Evolutionary conservation across 129 eudicot genomes (phyloP).

Genomic region (Artemisia annua): DNA sequence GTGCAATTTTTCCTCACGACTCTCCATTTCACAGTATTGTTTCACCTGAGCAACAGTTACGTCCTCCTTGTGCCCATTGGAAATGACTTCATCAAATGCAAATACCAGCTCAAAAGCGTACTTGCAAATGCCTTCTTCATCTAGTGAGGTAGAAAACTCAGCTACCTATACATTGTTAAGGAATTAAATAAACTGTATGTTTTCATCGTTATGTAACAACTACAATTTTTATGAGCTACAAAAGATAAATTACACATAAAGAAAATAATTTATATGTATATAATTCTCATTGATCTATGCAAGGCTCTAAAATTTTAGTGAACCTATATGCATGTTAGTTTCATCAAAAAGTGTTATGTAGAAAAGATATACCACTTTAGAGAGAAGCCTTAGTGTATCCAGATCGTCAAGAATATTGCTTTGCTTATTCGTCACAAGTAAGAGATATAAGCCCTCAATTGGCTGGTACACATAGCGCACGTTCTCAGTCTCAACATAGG

Average conservation of each 20-base stretch:
- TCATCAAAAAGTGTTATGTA: too few relatives aligned
- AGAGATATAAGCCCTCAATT: constrained; percentile 71
- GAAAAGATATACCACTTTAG: constrained; percentile 61
- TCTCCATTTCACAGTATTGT: constrained; percentile 97
- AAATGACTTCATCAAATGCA: constrained; percentile 94
- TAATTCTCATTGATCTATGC: too few relatives aligned
- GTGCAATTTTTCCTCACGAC: constrained; percentile 90
- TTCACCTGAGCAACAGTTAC: constrained; percentile 91
- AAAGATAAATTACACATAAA: too few relatives aligned
- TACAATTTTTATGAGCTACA: background rate
- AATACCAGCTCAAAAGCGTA: constrained; percentile 91
- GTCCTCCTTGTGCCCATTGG: constrained; percentile 91
- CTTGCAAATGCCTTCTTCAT: constrained; percentile 92
- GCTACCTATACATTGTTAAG: constrained; percentile 79
- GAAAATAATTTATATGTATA: too few relatives aligned
- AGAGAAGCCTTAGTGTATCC: constrained; percentile 88
- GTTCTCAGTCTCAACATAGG: constrained; percentile 89
- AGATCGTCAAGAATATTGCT: constrained; percentile 96
- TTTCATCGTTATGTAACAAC: background rate
- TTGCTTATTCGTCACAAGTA: constrained; percentile 91
- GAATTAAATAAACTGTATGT: constrained; percentile 32
- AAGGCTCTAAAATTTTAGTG: too few relatives aligned
- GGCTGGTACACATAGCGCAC: constrained; percentile 97
- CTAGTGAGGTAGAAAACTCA: constrained; percentile 77
- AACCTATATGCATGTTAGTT: too few relatives aligned